Conservation (phyloP, 371 early-diverging fungal species). For the Lichtheimia corymbifera region DNA sequence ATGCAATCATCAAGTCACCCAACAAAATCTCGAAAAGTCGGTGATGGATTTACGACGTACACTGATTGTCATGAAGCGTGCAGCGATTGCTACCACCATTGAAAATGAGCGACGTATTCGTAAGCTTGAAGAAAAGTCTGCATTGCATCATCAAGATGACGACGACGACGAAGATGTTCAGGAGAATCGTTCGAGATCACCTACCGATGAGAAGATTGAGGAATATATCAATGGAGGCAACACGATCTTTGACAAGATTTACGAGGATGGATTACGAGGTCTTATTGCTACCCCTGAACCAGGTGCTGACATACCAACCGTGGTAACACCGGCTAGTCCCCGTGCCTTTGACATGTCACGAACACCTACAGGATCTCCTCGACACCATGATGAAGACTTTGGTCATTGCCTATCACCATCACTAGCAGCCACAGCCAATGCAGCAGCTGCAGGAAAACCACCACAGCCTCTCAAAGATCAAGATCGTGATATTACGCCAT, state of each 20-base stretch:
- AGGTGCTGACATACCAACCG: constrained; percentile 13
- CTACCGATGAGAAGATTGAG: constrained; percentile 37
- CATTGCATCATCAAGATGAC: background rate
- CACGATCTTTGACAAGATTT: constrained; percentile 63
- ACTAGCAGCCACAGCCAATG: background rate
- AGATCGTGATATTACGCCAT: constrained; percentile 20
- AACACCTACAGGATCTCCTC: background rate
- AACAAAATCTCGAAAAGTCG: constrained; percentile 67
- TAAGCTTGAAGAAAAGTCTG: constrained; percentile 43
- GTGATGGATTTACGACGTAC: constrained; percentile 72
- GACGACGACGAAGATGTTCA: background rate
- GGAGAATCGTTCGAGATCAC: constrained; percentile 1
- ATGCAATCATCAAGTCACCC: constrained; percentile 61
- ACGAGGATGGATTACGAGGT: constrained; percentile 57
- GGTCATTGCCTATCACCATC: constrained; percentile 1
- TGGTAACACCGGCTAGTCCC: background rate
- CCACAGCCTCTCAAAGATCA: constrained; percentile 5
- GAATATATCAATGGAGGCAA: constrained; percentile 49
- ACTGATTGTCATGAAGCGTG: constrained; percentile 78
- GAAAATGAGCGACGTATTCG: constrained; percentile 80
- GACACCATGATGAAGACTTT: background rate
- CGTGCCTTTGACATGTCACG: too few relatives aligned
- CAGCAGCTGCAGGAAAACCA: background rate
- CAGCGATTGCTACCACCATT: constrained; percentile 73
- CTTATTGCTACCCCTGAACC: constrained; percentile 24